Percentiles rank a stretch among this genome's conserved stretches.
These are phyloP conservation scores for Boletus rubropictus DNA, from an alignment of 768 basidiomycete genomes.

Conservation along the genomic window DNA sequence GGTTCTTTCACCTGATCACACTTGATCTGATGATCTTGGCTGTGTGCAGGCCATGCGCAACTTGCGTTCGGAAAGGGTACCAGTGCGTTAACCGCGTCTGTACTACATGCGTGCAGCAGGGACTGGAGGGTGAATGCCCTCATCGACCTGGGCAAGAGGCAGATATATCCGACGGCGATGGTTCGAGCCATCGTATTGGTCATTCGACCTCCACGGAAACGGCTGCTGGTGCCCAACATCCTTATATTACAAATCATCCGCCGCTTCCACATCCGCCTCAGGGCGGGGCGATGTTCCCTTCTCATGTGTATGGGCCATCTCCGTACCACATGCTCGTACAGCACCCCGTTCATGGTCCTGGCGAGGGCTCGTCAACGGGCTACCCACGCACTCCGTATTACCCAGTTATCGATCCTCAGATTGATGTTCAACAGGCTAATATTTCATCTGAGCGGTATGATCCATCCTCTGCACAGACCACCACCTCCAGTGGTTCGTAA, in stretches of 20 bases:
- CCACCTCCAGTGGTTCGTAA: conserved; percentile 11
- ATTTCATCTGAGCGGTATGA: conserved; percentile 33
- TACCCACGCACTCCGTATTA: conserved; percentile 31
- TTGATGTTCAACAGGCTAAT: conserved; percentile 28
- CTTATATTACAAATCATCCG: conserved; percentile 11
- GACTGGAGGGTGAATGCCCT: conserved; percentile 40
- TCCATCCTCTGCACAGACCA: conserved; percentile 15
- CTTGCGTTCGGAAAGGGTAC: conserved; percentile 46
- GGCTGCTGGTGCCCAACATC: conserved; percentile 2
- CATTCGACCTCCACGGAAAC: conserved; percentile 5
- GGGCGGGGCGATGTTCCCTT: conserved; percentile 17
- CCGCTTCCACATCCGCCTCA: conserved; percentile 17
- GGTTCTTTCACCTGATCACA: background rate
- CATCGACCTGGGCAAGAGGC: conserved; percentile 31
- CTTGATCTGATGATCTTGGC: conserved; percentile 5
- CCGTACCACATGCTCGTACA: conserved; percentile 28
- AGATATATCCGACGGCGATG: conserved; percentile 26
- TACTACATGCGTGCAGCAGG: conserved; percentile 39
- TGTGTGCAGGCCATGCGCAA: conserved; percentile 41
- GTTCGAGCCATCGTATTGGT: conserved; percentile 1
- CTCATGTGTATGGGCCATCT: conserved; percentile 26
- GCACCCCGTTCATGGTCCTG: conserved; percentile 14
- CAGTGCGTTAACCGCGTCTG: conserved; percentile 50
- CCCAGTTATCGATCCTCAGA: conserved; percentile 38
- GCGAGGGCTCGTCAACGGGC: conserved; percentile 24